Conservation (phyloP, 2,329 filamentous ascomycete genomes). For the Phaeoacremonium minimum region DNA sequence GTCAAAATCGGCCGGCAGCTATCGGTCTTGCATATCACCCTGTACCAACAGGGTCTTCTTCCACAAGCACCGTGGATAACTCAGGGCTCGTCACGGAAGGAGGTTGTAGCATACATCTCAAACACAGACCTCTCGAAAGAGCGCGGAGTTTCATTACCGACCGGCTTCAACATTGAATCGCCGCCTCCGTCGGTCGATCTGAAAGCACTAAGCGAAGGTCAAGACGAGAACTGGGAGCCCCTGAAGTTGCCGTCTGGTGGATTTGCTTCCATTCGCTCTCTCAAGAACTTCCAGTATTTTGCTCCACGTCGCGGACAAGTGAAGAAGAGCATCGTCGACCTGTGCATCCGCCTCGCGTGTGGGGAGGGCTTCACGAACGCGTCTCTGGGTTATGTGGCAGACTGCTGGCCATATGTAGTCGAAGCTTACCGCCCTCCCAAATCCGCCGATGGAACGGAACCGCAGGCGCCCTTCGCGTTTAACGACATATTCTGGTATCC, state of each 20-base stretch:
- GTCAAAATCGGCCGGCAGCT: constrained; percentile 34
- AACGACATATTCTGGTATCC: constrained; percentile 61
- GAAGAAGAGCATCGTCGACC: constrained; percentile 41
- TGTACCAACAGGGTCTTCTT: constrained; percentile 33
- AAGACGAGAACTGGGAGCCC: constrained; percentile 23
- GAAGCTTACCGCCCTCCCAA: background rate
- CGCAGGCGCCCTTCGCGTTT: background rate
- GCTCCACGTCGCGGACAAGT: constrained; percentile 12
- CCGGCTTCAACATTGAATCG: constrained; percentile 16
- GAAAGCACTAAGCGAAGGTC: constrained; percentile 12
- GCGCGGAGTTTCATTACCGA: constrained; percentile 22
- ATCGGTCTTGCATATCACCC: constrained; percentile 34
- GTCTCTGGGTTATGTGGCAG: constrained; percentile 55
- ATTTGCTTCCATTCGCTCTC: constrained; percentile 15
- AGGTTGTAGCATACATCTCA: constrained; percentile 33
- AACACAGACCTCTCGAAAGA: constrained; percentile 26
- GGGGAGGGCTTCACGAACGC: constrained; percentile 60
- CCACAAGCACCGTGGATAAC: constrained; percentile 28
- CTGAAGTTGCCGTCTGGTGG: constrained; percentile 5
- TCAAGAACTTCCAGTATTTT: constrained; percentile 25
- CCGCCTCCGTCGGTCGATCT: constrained; percentile 19
- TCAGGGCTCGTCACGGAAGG: constrained; percentile 19
- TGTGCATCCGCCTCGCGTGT: constrained; percentile 63
- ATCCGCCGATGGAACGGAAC: background rate
- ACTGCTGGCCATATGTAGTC: constrained; percentile 1